These are phyloP conservation scores for Exophiala mesophila DNA, from an alignment of 2,329 filamentous ascomycete genomes.

Conservation along the genomic window DNA sequence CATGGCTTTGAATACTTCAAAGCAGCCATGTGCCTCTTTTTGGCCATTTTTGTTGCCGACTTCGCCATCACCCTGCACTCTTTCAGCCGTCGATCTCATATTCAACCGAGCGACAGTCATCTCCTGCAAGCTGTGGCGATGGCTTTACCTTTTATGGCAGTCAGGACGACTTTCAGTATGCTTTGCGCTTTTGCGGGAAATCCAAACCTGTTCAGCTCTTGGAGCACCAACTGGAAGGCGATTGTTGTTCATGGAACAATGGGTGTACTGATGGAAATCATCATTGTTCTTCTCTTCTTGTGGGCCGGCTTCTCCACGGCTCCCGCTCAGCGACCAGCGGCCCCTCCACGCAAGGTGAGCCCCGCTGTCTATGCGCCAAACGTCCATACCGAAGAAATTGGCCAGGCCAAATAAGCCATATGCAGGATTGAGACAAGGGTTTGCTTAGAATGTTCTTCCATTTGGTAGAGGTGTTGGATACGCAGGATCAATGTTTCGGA, in stretches of 20 bases:
- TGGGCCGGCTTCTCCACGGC: slow-evolving; percentile 27
- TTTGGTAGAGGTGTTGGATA: too few species aligned
- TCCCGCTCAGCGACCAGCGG: not conserved
- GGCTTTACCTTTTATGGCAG: slow-evolving; percentile 46
- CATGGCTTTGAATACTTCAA: slow-evolving; percentile 35
- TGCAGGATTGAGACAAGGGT: too few species aligned
- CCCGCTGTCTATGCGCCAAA: not conserved
- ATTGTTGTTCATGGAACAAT: slow-evolving; percentile 42
- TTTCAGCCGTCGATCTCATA: slow-evolving; percentile 29
- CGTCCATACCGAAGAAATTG: not conserved
- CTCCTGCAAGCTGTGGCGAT: slow-evolving; percentile 41
- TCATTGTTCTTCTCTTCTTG: slow-evolving; percentile 41
- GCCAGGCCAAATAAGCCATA: not conserved
- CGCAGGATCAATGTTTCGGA: too few species aligned
- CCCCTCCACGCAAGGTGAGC: not conserved
- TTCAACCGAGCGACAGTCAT: slow-evolving; percentile 44
- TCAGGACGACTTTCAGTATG: slow-evolving; percentile 48
- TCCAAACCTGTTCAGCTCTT: slow-evolving; percentile 39
- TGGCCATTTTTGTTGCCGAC: slow-evolving; percentile 37
- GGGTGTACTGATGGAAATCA: slow-evolving; percentile 49
- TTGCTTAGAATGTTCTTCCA: too few species aligned
- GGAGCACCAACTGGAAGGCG: slow-evolving; percentile 33
- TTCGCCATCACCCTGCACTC: slow-evolving; percentile 30
- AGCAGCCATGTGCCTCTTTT: slow-evolving; percentile 41
- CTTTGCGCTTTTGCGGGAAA: slow-evolving; percentile 40